Percentiles rank a stretch among this genome's conserved stretches.
Evolutionary conservation across 2,329 filamentous ascomycete species (phyloP).

Genomic region (Aspergillus sp.): DNA sequence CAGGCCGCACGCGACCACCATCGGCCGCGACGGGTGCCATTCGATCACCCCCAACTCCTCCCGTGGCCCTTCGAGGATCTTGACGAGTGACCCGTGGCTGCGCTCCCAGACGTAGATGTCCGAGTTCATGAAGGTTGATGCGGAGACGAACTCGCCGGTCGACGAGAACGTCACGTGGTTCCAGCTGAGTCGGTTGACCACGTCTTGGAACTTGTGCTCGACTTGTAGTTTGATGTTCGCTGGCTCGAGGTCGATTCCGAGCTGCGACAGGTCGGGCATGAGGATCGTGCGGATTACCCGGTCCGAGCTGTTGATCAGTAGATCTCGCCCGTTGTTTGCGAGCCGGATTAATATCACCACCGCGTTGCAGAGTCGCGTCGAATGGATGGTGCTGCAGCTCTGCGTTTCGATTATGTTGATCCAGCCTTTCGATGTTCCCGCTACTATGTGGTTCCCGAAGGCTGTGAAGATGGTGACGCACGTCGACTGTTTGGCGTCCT

Average conservation of each 20-base stretch:
- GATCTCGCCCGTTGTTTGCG: conserved; percentile 71
- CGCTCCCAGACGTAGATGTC: conserved; percentile 98
- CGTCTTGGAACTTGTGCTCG: conserved; percentile 97
- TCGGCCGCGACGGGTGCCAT: conserved; percentile 83
- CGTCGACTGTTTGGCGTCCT: conserved; percentile 90
- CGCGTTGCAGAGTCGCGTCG: conserved; percentile 75
- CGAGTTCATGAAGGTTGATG: conserved; percentile 95
- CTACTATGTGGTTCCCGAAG: conserved; percentile 76
- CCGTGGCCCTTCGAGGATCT: conserved; percentile 92
- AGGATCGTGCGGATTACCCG: conserved; percentile 89
- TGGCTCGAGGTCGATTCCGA: conserved; percentile 57
- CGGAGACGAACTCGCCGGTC: conserved; percentile 89
- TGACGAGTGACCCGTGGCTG: conserved; percentile 82
- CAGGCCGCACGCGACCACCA: conserved; percentile 83
- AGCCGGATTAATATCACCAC: conserved; percentile 82
- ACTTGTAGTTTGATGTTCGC: conserved; percentile 82
- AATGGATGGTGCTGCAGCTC: conserved; percentile 76
- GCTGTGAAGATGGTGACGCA: conserved; percentile 85
- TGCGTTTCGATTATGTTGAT: conserved; percentile 86
- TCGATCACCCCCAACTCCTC: conserved; percentile 95
- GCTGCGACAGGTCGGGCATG: conserved; percentile 61
- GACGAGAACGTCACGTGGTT: conserved; percentile 94
- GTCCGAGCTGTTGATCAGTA: conserved; percentile 89
- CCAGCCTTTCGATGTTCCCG: conserved; percentile 91
- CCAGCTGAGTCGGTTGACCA: conserved; percentile 91